These are phyloP conservation scores for Apiospora rasikravindrae DNA, from an alignment of 2,329 filamentous ascomycete genomes.

Conservation along the genomic window DNA sequence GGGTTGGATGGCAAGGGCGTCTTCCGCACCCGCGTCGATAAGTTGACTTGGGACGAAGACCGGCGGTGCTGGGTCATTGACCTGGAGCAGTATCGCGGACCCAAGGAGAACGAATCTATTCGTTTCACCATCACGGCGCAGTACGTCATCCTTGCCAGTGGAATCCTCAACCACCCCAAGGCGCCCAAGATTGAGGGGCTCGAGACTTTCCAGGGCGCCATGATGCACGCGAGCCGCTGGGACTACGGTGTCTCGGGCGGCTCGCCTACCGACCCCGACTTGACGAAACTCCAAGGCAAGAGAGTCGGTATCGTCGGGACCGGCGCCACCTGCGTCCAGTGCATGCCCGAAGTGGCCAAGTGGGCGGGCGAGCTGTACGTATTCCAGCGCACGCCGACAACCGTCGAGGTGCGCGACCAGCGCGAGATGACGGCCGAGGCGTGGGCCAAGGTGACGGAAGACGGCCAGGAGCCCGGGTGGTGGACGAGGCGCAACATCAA, in stretches of 20 bases:
- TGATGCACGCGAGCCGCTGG: slow-evolving; percentile 55
- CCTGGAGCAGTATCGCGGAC: slow-evolving; percentile 28
- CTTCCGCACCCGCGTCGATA: slow-evolving; percentile 51
- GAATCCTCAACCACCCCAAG: slow-evolving; percentile 47
- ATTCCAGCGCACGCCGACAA: slow-evolving; percentile 58
- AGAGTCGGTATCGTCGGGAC: slow-evolving; percentile 56
- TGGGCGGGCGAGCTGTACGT: slow-evolving; percentile 57
- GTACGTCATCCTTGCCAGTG: slow-evolving; percentile 46
- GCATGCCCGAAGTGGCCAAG: slow-evolving; percentile 50
- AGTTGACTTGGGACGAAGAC: slow-evolving; percentile 53
- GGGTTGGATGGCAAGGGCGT: slow-evolving; percentile 48
- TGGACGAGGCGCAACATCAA: slow-evolving; percentile 40
- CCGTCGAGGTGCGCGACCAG: slow-evolving; percentile 29
- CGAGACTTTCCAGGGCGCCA: slow-evolving; percentile 45
- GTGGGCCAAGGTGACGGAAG: slow-evolving; percentile 43
- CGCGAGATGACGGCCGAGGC: slow-evolving; percentile 42
- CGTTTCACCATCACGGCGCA: slow-evolving; percentile 42
- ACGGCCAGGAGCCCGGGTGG: not conserved
- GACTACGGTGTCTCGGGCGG: slow-evolving; percentile 51
- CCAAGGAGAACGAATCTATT: slow-evolving; percentile 25
- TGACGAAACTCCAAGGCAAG: slow-evolving; percentile 52
- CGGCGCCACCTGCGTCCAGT: slow-evolving; percentile 54
- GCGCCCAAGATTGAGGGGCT: slow-evolving; percentile 47
- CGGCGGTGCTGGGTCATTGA: slow-evolving; percentile 21
- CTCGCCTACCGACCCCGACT: slow-evolving; percentile 42